Evolutionary conservation across 495 filamentous ascomycete species (phyloP), one percentile per base, ranked within the genome.

Genomic region (Polyplosphaeria fusca): DNA sequence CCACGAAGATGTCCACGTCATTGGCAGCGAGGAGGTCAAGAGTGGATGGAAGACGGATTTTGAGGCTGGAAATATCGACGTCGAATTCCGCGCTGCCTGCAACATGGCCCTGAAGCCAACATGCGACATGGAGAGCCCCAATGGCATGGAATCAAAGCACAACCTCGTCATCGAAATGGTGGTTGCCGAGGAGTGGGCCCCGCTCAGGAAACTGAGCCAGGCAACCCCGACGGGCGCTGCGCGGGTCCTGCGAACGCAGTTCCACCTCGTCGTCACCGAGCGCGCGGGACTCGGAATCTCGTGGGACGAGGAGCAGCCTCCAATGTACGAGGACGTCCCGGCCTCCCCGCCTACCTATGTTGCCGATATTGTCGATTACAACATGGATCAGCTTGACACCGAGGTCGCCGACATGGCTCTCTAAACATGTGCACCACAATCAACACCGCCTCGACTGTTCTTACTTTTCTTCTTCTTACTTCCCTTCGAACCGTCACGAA

Each of bases 221-320:
- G 79, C 87, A 22, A 90, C 89, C 0, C 91, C 92, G 3, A 96
- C 93, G 0, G 93, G 93, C 27, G 84, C 88, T 2, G 93, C 93
- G 0, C 82, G 93, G 42, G 91, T 99, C 24, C 75, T 99, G 38
- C 82, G 92, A 51, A 96, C 94, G 86, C 89, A 95, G 66, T 96
- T 96, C 78, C 79, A 79, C 58, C 73, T 89, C 28, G 73, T 81
- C 30, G 76, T 96, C 47, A 96, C 92, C 1, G 87, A 95, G 68
- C 80, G 91, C 30, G 80, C 79, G 16, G 93, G 94, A 1, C 76
- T 97, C 47, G 93, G 93, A 2, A 92, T 99, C 66, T 88, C 85
- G 66, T 99, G 93, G 93, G 93, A 99, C 54, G 90, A 96, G 71
- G 93, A 99, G 73, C 82, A 86, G 70, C 93, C 93, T 30, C 93